Base-by-base conservation (phyloP, 2,329 filamentous ascomycete genomes). In the Verticillium nubilum region DNA sequence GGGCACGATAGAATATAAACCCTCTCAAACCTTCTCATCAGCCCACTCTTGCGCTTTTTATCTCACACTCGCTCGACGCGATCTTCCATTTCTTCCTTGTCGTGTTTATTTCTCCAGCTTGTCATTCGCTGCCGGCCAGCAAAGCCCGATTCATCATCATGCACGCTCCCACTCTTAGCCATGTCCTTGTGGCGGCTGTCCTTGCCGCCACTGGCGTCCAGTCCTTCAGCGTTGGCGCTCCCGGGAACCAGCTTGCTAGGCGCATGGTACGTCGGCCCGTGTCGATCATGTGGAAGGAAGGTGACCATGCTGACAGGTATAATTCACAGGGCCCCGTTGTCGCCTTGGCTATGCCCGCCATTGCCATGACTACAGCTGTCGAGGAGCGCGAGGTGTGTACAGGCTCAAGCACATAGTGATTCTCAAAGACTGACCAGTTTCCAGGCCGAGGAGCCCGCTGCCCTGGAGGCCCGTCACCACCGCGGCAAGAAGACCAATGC, bases 21-120 rank as follows among this genome's bases (percentile, higher is more conserved):
- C 19, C 54, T 56, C 54, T 56, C 54, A 56, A 56, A 56, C 33
- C 33, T 50, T 56, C 54, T 56, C 54, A 56, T 47, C 54, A 56
- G 33, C 35, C 35, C 54, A 29, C 33, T n/a, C 5, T 19, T 28
- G 17, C 12, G 15, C 15, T 26, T 12, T 29, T 25, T 19, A 23
- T 50, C 42, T 50, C 15, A 28, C 35, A 56, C 54, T 26, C 54
- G 54, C 54, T 56, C 28, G 54, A 56, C 35, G 54, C 54, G 54
- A 47, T 56, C 25, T 29, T 47, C 31, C 31, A n/a, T 56, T 42
- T 35, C 26, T 26, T 56, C 54, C 35, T 47, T 47, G 23, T 26
- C 26, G 12, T 29, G n/a, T 31, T 42, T 47, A 23, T 17, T 47
- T 28, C 42, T 23, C 6, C 19, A 29, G 35, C 27, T 13, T 47